A percentile compares a stretch with the other conserved stretches of the same genome.
Evolutionary conservation across 805 yeast genomes (phyloP).

Genomic region (Lachancea meyersii): DNA sequence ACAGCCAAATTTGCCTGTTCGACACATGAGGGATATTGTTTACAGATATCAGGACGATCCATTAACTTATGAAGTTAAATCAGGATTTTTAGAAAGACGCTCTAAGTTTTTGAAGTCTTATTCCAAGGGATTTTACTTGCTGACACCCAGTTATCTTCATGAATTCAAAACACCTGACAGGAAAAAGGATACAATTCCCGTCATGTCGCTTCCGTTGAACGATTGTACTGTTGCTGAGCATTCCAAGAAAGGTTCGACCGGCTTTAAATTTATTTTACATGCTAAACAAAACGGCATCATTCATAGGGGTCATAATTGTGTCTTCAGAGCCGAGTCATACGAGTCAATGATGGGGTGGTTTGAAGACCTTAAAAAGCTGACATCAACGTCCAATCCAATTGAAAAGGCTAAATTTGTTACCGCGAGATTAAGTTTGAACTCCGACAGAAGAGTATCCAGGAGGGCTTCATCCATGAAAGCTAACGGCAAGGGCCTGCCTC

Average conservation of each 20-base stretch:
- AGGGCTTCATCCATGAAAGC: constrained; percentile 2
- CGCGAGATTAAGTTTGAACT: constrained; percentile 21
- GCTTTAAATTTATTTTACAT: constrained; percentile 72
- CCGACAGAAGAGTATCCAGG: constrained; percentile 2
- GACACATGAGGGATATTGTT: constrained; percentile 53
- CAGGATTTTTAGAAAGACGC: constrained; percentile 81
- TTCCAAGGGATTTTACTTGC: constrained; percentile 82
- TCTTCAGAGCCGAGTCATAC: constrained; percentile 84
- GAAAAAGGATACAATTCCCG: constrained; percentile 72
- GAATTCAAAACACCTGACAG: constrained; percentile 84
- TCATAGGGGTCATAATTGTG: constrained; percentile 85
- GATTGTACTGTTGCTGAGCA: constrained; percentile 81
- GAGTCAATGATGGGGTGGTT: constrained; percentile 81
- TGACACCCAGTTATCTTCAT: constrained; percentile 82
- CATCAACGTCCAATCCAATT: constrained; percentile 54
- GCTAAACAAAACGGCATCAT: constrained; percentile 70
- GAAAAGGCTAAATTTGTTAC: constrained; percentile 46
- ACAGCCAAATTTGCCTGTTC: constrained; percentile 52
- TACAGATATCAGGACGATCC: constrained; percentile 69
- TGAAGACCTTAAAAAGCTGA: constrained; percentile 63
- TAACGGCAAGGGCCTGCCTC: constrained; percentile 1
- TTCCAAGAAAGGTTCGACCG: constrained; percentile 62
- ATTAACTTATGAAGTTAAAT: constrained; percentile 58
- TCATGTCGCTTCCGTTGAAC: constrained; percentile 72
- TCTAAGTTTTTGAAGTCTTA: constrained; percentile 90